Evolutionary conservation across 202 grass and related monocot genomes (phyloP).

Genomic region (Schoenoplectus triqueter): DNA sequence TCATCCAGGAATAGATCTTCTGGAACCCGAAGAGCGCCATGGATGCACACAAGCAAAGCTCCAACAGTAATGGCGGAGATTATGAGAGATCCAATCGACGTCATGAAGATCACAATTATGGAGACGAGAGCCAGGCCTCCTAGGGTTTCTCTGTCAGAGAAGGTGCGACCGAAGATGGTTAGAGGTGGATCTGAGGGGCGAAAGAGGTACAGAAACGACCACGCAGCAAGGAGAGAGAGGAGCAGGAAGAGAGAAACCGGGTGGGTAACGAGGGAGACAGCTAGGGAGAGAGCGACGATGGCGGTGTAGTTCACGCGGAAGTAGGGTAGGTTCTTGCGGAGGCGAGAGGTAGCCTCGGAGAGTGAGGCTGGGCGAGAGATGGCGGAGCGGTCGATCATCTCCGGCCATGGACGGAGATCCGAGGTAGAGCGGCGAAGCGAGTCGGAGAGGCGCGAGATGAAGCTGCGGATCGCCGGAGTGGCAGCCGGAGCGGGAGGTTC

Average conservation of each 20-base stretch:
- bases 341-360: slow-evolving; percentile 51
- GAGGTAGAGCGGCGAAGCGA: slow-evolving; percentile 47
- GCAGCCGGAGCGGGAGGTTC: slow-evolving; percentile 8
- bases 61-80: slow-evolving; percentile 59
- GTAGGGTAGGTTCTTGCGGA: slow-evolving; percentile 61
- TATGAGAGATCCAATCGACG: slow-evolving; percentile 54
- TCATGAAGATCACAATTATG: slow-evolving; percentile 55
- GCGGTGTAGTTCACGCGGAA: slow-evolving; percentile 66
- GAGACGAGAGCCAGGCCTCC: slow-evolving; percentile 45
- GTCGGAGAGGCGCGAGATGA: slow-evolving; percentile 50
- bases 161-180: slow-evolving; percentile 41
- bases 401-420: slow-evolving; percentile 47
- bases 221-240: slow-evolving; percentile 51
- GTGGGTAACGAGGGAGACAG: slow-evolving; percentile 46
- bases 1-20: slow-evolving; percentile 63
- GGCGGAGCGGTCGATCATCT: slow-evolving; percentile 48
- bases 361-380: slow-evolving; percentile 44
- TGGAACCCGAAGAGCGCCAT: slow-evolving; percentile 48
- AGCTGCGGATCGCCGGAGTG: slow-evolving; percentile 31
- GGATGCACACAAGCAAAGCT: slow-evolving; percentile 39
- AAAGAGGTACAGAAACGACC: slow-evolving; percentile 68
- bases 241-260: slow-evolving; percentile 50
- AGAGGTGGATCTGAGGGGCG: slow-evolving; percentile 55
- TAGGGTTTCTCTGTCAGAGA: slow-evolving; percentile 58
- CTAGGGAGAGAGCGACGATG: slow-evolving; percentile 40